These are phyloP conservation scores for Leccinum barrowsii DNA, from an alignment of 768 basidiomycete species.

Conservation along the genomic window DNA sequence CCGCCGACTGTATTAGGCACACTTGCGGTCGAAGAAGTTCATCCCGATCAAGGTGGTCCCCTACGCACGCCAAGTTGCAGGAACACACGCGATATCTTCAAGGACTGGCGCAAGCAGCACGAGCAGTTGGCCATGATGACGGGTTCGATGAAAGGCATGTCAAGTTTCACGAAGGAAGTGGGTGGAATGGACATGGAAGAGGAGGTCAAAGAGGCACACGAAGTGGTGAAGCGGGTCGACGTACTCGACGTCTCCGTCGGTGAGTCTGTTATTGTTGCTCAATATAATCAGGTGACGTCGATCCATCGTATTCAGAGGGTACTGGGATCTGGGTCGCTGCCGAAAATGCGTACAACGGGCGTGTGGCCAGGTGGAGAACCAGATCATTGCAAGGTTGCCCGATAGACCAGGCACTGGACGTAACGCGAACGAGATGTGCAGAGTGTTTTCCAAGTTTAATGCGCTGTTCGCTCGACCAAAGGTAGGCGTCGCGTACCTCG, in stretches of 20 bases:
- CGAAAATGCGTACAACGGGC: conserved; percentile 96
- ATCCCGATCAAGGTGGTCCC: conserved; percentile 94
- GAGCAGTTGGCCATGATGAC: conserved; percentile 98
- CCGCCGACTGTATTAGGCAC: conserved; percentile 32
- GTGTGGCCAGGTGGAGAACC: conserved; percentile 99
- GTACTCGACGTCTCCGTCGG: conserved; percentile 92
- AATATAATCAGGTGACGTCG: not conserved
- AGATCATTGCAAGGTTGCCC: conserved; percentile 90
- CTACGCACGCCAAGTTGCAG: conserved; percentile 85
- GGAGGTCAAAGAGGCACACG: conserved; percentile 94
- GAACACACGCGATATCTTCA: conserved; percentile 84
- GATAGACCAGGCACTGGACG: conserved; percentile 92
- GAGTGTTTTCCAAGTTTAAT: conserved; percentile 98
- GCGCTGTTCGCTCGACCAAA: conserved; percentile 94
- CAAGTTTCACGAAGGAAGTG: conserved; percentile 67
- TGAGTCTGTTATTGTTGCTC: conserved; percentile 35
- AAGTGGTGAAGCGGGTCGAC: conserved; percentile 95
- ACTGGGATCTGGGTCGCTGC: conserved; percentile 98
- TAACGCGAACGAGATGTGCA: conserved; percentile 99
- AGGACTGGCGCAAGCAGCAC: conserved; percentile 95
- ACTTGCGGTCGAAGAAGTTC: conserved; percentile 81
- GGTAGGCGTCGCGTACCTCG: conserved; percentile 41
- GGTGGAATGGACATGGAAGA: conserved; percentile 98
- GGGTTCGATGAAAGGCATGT: conserved; percentile 84
- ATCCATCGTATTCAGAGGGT: conserved; percentile 58